Evolutionary conservation across 148 eudicot genomes (phyloP), one percentile per base, ranked within the genome.

Genomic region (Polygonum maritimum): DNA sequence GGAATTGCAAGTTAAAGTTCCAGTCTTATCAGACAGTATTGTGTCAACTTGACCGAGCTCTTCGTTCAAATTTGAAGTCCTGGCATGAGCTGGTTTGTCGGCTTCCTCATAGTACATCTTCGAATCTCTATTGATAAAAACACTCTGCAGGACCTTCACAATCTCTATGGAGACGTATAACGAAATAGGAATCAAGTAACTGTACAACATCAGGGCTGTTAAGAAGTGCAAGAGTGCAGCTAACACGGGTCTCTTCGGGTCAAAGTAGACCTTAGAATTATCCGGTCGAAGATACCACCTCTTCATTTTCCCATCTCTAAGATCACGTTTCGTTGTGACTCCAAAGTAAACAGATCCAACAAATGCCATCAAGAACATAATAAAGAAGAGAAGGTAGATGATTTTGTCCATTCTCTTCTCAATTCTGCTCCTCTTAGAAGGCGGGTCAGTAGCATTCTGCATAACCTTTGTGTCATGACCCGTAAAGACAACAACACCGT

Each of bases 31-130:
- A 74, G 99, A 95, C 48, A 95, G 89, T 74, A 95, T 88, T 4
- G 99, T 95, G 82, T 95, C 86, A 7, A 95, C 97, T 87, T 95
- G 99, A 57, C 99, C 99, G 62, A 95, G 90, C 74, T 95, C 99
- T 86, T 94, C 99, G 35, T 87, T 92, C 65, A 95, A 79, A 88
- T 95, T 95, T 73, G 99, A 95, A 69, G 97, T 95, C 41, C 99
- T 91, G n/a, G 99, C 99, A 79, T 82, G 85, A 1, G 99, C 97
- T 57, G 99, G 99, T 82, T 91, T 89, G 81, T 95, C 97, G 35
- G 91, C 76, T 82, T 92, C 94, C 76, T 89, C 97, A 71, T 89
- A 88, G 81, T 95, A 95, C 99, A 95, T 95, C 73, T 75, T 62
- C 69, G 87, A 78, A 74, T 95, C 99, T n/a, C 85, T 84, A 78